phyloP scores from a whole-genome alignment of 257 asterid species.

The Haberlea rhodopensis region DNA sequence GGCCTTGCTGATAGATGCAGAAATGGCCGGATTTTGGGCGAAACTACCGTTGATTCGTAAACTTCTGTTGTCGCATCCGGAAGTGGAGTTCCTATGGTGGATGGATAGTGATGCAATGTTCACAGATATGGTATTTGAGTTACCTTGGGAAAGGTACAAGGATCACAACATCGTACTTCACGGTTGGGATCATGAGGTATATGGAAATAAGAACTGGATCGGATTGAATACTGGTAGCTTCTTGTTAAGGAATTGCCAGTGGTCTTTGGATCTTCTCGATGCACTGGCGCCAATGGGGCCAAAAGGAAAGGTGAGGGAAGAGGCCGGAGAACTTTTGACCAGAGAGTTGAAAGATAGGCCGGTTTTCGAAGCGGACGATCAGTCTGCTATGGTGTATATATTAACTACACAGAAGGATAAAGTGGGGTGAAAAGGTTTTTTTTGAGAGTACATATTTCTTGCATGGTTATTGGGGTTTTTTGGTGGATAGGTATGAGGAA shows the following conservation, averaged over 20 bases:
- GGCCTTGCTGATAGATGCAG: constrained; percentile 59
- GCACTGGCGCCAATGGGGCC: constrained; percentile 68
- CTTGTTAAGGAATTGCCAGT: constrained; percentile 54
- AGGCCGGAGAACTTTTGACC: constrained; percentile 47
- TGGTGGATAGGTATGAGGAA: constrained; percentile 59
- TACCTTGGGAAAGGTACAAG: constrained; percentile 60
- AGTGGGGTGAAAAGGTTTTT: constrained; percentile 54
- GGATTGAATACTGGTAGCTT: constrained; percentile 64
- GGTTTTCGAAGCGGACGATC: constrained; percentile 64
- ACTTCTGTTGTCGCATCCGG: constrained; percentile 57
- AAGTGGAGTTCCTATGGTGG: constrained; percentile 70
- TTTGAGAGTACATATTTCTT: constrained; percentile 49
- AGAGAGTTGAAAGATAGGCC: constrained; percentile 52
- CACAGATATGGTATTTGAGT: constrained; percentile 56
- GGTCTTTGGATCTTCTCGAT: constrained; percentile 60
- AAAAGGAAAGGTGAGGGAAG: constrained; percentile 54
- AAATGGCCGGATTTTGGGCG: constrained; percentile 68
- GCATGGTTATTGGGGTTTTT: constrained; percentile 63
- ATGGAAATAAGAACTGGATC: constrained; percentile 54
- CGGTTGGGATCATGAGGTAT: constrained; percentile 56
- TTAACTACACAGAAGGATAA: constrained; percentile 52
- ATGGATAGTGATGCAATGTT: constrained; percentile 78
- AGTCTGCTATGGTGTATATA: constrained; percentile 59
- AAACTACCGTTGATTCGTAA: constrained; percentile 57
- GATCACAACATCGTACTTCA: constrained; percentile 52